Percentiles rank a stretch among this genome's conserved stretches.
phyloP scores from a whole-genome alignment of 2,329 filamentous ascomycete genomes.

The Arachnopeziza araneosa region DNA sequence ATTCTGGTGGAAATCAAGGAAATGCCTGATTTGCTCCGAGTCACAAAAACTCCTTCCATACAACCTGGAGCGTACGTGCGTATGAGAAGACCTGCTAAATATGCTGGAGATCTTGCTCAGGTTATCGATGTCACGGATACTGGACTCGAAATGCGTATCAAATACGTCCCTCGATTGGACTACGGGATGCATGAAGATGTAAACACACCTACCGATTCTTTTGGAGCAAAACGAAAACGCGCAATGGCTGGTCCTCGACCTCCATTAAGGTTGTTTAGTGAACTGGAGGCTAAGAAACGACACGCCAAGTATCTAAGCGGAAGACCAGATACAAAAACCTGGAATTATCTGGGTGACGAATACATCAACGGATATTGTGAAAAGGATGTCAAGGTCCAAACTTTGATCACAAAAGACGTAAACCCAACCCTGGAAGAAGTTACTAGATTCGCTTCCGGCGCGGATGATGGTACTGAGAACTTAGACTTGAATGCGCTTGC shows the following conservation, averaged over 20 bases:
- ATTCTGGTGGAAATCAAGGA: conserved; percentile 91
- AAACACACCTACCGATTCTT: conserved; percentile 35
- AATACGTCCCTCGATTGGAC: conserved; percentile 84
- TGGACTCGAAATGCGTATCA: conserved; percentile 79
- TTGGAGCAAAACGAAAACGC: conserved; percentile 70
- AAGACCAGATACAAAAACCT: conserved; percentile 51
- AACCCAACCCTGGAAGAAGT: conserved; percentile 93
- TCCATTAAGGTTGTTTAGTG: conserved; percentile 86
- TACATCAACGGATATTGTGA: conserved; percentile 92
- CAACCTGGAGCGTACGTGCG: conserved; percentile 90
- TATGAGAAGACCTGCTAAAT: conserved; percentile 71
- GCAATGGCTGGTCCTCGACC: conserved; percentile 61
- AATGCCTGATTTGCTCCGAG: conserved; percentile 91
- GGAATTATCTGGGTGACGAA: conserved; percentile 80
- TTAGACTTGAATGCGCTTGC: conserved; percentile 88
- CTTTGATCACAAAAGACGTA: conserved; percentile 80
- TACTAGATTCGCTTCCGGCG: conserved; percentile 83
- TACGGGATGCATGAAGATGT: conserved; percentile 84
- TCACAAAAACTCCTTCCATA: conserved; percentile 78
- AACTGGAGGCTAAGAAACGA: conserved; percentile 84
- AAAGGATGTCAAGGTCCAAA: conserved; percentile 88
- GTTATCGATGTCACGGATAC: conserved; percentile 91
- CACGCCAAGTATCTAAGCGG: conserved; percentile 58
- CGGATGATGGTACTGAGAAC: conserved; percentile 88
- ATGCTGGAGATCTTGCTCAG: conserved; percentile 84